Base-by-base conservation (phyloP, 768 basidiomycete genomes). In the Mycena rosella region DNA sequence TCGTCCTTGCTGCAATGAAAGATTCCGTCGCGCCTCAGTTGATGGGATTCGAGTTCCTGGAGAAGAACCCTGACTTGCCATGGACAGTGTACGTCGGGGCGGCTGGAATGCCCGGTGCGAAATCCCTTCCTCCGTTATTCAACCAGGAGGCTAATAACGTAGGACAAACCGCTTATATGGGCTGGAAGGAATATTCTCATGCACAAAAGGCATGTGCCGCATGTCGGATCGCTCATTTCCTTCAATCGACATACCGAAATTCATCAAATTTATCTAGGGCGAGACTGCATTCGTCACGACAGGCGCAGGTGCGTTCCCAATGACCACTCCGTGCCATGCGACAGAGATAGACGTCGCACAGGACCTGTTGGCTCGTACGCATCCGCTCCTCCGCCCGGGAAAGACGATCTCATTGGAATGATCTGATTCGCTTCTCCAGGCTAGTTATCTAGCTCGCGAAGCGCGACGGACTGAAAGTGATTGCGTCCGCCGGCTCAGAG, bases 81-180 rank as follows among this genome's bases (percentile, higher is more conserved):
- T 49, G 48, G 48, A 27, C 48, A 14, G 48, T 20, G 14, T 49
- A 49, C 48, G 27, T 49, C 24, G 48, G 48, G 6, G 48, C 48
- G 2, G 48, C 48, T 3, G 48, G 63, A 68, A 49, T 49, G 48
- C 48, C 48, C 2, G 48, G 48, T 45, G 6, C n/a, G 44, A 6
- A 22, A 45, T 9, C 18, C 22, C 6, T 3, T 45, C n/a, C n/a
- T n/a, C 8, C 8, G 7, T n/a, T n/a, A n/a, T 7, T 45, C 44
- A 45, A 22, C 5, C 5, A 6, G 6, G 44, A n/a, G 5, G 9
- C 44, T 45, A 7, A n/a, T 22, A 5, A 22, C n/a, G 44, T 22
- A 26, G 10, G 48, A 11, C 27, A 27, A 26, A 49, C 48, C 14
- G 48, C 27, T 4, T 49, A 27, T 15, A 13, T 29, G 13, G 48